A percentile compares a stretch with the other conserved stretches of the same genome.
Conservation (phyloP, 805 yeast genomes). For the Monosporozyma servazzii region DNA sequence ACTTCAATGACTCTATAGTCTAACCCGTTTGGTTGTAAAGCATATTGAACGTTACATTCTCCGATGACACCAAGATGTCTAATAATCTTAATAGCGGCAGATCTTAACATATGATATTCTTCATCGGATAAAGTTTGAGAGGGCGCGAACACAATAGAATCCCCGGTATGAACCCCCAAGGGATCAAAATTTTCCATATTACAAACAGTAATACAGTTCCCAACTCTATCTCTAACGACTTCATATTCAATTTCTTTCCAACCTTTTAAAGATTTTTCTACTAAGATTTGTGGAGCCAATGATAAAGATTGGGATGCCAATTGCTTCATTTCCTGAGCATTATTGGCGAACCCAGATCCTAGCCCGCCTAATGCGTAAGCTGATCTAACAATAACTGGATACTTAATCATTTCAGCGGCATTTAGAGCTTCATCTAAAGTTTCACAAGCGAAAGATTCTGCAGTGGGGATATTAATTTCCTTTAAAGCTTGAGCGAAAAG, state of each 20-base stretch:
- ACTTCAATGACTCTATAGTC: conserved; percentile 97
- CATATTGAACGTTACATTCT: conserved; percentile 97
- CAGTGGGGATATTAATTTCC: conserved; percentile 92
- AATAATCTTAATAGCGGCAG: conserved; percentile 94
- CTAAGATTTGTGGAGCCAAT: conserved; percentile 88
- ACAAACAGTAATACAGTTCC: conserved; percentile 96
- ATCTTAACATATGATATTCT: conserved; percentile 94
- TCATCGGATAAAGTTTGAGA: conserved; percentile 95
- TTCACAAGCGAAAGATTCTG: conserved; percentile 92
- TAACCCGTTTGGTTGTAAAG: conserved; percentile 89
- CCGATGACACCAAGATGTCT: conserved; percentile 98
- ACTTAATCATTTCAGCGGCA: conserved; percentile 86
- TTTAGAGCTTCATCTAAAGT: conserved; percentile 83
- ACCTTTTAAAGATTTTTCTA: conserved; percentile 94
- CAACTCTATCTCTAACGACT: conserved; percentile 93
- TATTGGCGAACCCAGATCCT: conserved; percentile 93
- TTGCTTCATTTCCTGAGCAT: conserved; percentile 73
- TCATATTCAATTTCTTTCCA: conserved; percentile 99
- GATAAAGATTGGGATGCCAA: conserved; percentile 84
- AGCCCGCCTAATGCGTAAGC: conserved; percentile 96
- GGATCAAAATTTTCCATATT: conserved; percentile 99
- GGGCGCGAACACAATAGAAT: conserved; percentile 97
- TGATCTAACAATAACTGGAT: conserved; percentile 94
- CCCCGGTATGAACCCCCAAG: conserved; percentile 97
- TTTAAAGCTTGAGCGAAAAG: conserved; percentile 89